These are phyloP conservation scores for Leccinum huronense DNA, from an alignment of 1,284 basidiomycete genomes.

Conservation along the genomic window DNA sequence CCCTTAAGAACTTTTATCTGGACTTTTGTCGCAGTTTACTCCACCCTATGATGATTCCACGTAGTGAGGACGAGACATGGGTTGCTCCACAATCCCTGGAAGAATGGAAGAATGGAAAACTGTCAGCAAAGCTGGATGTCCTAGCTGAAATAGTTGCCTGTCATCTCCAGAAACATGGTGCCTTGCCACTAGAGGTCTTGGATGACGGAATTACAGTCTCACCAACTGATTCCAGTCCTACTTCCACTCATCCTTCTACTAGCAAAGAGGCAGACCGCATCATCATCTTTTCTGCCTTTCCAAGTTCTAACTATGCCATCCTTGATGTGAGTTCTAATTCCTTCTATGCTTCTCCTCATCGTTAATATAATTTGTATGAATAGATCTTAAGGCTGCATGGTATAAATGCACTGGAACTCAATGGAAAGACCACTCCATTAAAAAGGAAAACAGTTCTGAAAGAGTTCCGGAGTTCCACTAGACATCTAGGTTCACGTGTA, in stretches of 20 bases:
- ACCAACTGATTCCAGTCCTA: background rate
- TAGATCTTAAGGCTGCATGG: background rate
- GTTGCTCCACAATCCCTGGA: background rate
- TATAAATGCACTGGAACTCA: background rate
- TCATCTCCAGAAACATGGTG: background rate
- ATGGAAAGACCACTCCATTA: background rate
- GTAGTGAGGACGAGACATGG: background rate
- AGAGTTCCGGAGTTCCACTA: background rate
- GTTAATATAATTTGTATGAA: background rate
- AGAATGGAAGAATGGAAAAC: background rate
- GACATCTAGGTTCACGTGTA: background rate
- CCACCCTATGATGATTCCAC: conserved; percentile 1
- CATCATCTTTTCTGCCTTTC: background rate
- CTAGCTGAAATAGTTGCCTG: background rate
- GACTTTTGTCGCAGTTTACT: conserved; percentile 1
- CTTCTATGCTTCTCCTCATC: background rate
- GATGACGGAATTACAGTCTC: background rate
- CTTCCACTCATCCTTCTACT: background rate
- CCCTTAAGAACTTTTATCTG: conserved; percentile 9
- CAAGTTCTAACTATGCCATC: background rate
- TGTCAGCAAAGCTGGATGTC: background rate
- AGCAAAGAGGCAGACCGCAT: background rate
- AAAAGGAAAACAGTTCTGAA: background rate
- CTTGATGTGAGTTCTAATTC: background rate
- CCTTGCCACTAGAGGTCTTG: background rate